Percentiles rank a stretch among this genome's conserved stretches.
These are phyloP conservation scores for Paecilomyces fulvus DNA, from an alignment of 2,329 filamentous ascomycete species.

Conservation along the genomic window DNA sequence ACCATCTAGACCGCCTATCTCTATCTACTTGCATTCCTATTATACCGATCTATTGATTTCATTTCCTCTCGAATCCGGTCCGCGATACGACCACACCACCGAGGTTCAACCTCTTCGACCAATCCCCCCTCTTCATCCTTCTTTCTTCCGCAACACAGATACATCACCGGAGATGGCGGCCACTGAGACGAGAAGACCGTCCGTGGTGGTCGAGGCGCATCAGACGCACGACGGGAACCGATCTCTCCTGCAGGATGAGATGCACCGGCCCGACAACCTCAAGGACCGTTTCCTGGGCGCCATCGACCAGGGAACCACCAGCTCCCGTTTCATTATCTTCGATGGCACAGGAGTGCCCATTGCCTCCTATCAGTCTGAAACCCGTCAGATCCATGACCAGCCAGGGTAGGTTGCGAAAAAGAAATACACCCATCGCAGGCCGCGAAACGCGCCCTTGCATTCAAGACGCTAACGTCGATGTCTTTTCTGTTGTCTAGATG, in stretches of 20 bases:
- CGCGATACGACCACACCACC: too few species aligned
- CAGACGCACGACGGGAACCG: conserved; percentile 26
- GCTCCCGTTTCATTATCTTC: conserved; percentile 84
- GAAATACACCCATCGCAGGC: too few species aligned
- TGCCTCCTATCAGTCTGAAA: conserved; percentile 78
- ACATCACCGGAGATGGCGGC: background rate
- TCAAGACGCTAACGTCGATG: conserved; percentile 1
- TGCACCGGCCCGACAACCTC: conserved; percentile 20
- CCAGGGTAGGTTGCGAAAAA: conserved; percentile 57
- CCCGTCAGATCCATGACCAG: conserved; percentile 73
- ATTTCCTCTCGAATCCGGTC: too few species aligned
- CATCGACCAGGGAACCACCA: conserved; percentile 87
- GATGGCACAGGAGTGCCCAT: conserved; percentile 68
- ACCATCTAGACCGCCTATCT: too few species aligned
- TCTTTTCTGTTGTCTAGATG: conserved; percentile 46
- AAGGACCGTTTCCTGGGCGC: conserved; percentile 61
- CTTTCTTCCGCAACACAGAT: background rate
- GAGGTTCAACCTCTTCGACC: too few species aligned
- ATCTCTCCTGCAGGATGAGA: conserved; percentile 27
- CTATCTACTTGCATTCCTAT: too few species aligned
- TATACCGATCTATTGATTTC: too few species aligned
- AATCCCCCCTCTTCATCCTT: background rate
- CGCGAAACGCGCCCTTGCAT: background rate
- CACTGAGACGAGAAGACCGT: conserved; percentile 9
- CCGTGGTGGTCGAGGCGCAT: conserved; percentile 19